phyloP scores from a whole-genome alignment of 129 eudicot genomes.

The Cynara cardunculus region DNA sequence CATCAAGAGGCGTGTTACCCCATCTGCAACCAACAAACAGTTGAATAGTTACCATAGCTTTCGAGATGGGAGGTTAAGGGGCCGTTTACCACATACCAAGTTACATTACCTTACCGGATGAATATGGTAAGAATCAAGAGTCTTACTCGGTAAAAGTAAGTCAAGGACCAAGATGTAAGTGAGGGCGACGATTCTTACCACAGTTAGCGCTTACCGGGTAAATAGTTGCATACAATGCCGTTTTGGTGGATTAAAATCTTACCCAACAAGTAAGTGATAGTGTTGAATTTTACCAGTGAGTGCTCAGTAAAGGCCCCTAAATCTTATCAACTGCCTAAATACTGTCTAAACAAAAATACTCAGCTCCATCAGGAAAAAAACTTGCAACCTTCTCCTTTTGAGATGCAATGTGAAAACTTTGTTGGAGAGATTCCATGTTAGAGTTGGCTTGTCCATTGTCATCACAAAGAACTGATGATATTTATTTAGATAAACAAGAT shows the following conservation, averaged over 20 bases:
- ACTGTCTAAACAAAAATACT: background rate
- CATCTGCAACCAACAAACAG: constrained; percentile 31
- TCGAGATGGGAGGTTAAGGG: background rate
- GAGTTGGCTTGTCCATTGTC: background rate
- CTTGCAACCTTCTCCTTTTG: background rate
- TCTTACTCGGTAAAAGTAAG: too few species aligned
- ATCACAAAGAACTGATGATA: background rate
- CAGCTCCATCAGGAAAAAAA: background rate
- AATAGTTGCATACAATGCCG: too few species aligned
- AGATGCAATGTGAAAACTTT: background rate
- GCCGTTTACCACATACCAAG: too few species aligned
- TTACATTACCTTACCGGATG: too few species aligned
- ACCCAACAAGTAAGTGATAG: too few species aligned
- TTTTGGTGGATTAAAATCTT: too few species aligned
- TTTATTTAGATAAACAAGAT: background rate
- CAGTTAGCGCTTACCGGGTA: too few species aligned
- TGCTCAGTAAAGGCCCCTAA: too few species aligned
- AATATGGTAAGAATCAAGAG: too few species aligned
- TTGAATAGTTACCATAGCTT: background rate
- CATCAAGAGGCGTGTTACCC: constrained; percentile 65
- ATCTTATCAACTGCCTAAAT: background rate
- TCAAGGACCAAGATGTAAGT: too few species aligned
- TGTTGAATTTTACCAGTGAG: too few species aligned
- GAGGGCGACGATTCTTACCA: too few species aligned
- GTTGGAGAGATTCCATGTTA: background rate